Base-by-base conservation (phyloP, 768 basidiomycete genomes). In the Macrocybe gigantea region DNA sequence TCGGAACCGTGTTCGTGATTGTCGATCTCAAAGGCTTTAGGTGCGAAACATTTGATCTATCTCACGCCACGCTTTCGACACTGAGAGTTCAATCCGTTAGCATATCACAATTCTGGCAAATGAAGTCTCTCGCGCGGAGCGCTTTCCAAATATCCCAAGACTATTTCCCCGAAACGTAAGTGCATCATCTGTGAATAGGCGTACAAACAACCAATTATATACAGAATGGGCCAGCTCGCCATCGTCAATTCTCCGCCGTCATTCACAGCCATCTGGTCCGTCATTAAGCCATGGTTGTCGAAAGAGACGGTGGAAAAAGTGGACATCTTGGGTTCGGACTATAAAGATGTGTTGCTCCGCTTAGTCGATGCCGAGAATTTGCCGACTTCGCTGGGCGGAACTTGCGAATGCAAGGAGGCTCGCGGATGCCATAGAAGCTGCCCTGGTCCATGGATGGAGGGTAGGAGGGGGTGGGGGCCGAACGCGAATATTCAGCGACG, bases 131-230 rank as follows among this genome's bases (percentile, higher is more conserved):
- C n/a, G 74, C 74, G 15, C 71, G 78, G 42, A 66, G 62, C 43
- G 78, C 81, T 6, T 85, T 88, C 60, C 84, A 87, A 54, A 70
- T 88, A 47, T 87, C 85, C 1, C 86, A 88, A 62, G 83, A 86
- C 55, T 88, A 85, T 63, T 88, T 74, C 53, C 86, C 86, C 1
- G 86, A 89, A 60, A 82, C 82, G 85, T 88, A 58, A 45, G 77
- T 59, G 22, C n/a, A 38, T 36, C 15, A 22, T 38, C 31, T 5
- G 9, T 14, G 35, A 7, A 5, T 44, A 33, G 5, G 29, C 39
- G 41, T 38, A n/a, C 7, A 3, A 14, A 12, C 15, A 8, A 30
- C 44, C 5, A n/a, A 34, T 45, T 11, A 36, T 13, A 41, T 15
- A 14, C 51, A 88, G 86, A 3, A 85, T 88, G 85, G 84, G 84